Base-by-base conservation (phyloP, 331 rosid species). In the Acacia pycnantha region DNA sequence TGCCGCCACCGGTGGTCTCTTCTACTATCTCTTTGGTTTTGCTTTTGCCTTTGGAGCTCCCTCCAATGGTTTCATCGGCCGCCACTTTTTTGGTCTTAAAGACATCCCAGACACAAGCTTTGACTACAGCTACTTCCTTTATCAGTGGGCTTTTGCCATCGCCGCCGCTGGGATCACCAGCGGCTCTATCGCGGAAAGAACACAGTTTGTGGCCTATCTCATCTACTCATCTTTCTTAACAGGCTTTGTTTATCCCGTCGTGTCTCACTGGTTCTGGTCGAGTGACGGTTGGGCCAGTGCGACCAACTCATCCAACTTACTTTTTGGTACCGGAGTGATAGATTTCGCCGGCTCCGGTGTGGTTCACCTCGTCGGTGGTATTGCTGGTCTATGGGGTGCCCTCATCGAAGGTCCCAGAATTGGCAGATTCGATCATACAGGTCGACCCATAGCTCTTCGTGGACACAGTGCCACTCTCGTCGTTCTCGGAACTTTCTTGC, bases 191-290 rank as follows among this genome's bases (percentile, higher is more conserved):
- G 90, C 91, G 72, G 91, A 90, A 80, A 54, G 93, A 27, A 90
- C 93, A 10, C 93, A 90, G 80, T 90, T 90, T 71, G 91, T 88
- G 9, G 91, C 93, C 0, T 91, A 91, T 37, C 81, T 89, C 4
- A 91, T 91, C 22, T 91, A 89, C 79, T 91, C 95, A 14, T 76
- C 91, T 3, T 89, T 91, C 53, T 70, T 91, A 53, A 91, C 95
- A 18, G 95, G 93, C 4, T 91, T 91, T 31, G 95, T 91, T 21
- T 89, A 91, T 78, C 95, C 95, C 0, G 89, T 91, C 12, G 91
- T 90, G 18, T 86, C 93, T 3, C 91, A 90, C 18, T 70, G 75
- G 75, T 70, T 70, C 31, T 70, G 75, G 75, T 70, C 75, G 0
- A 11, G 2, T 6, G 93, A 91, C 29, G 93, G 95, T n/a, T 91